These are phyloP conservation scores for Vitellaria paradoxa DNA, from an alignment of 179 eudicot genomes.

Conservation along the genomic window DNA sequence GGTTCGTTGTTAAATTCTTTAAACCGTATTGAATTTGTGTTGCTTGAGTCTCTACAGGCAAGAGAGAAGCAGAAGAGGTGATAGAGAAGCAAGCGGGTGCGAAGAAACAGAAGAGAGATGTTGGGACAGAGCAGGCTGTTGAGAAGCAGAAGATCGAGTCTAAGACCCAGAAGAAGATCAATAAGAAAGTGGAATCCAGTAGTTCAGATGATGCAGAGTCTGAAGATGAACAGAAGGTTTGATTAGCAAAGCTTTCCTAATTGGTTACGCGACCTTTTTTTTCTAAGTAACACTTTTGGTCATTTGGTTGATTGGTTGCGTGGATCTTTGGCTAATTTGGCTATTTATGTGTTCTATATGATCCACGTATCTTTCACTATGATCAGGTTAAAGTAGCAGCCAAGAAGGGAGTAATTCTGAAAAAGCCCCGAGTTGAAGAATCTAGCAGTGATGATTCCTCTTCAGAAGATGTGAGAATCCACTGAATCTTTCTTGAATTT, in stretches of 20 bases:
- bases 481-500: not conserved
- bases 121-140: conserved; percentile 22
- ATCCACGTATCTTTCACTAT: not conserved
- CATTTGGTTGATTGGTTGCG: not conserved
- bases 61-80: conserved; percentile 61
- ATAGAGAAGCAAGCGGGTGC: conserved; percentile 46
- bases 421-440: conserved; percentile 16
- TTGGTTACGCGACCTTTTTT: not conserved
- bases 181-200: conserved; percentile 33
- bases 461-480: conserved; percentile 33
- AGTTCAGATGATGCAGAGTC: conserved; percentile 45
- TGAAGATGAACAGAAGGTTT: conserved; percentile 60
- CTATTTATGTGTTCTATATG: not conserved
- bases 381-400: conserved; percentile 23
- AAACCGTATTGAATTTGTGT: not conserved
- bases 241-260: not conserved
- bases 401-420: conserved; percentile 23
- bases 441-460: conserved; percentile 32
- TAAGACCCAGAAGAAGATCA: conserved; percentile 22
- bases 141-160: conserved; percentile 25
- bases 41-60: conserved; percentile 34
- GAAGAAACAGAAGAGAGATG: conserved; percentile 59
- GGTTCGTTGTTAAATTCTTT: not conserved
- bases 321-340: too few relatives aligned
- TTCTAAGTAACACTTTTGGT: not conserved